phyloP scores from a whole-genome alignment of 495 filamentous ascomycete species.

The Aspergillus coremiiformis region DNA sequence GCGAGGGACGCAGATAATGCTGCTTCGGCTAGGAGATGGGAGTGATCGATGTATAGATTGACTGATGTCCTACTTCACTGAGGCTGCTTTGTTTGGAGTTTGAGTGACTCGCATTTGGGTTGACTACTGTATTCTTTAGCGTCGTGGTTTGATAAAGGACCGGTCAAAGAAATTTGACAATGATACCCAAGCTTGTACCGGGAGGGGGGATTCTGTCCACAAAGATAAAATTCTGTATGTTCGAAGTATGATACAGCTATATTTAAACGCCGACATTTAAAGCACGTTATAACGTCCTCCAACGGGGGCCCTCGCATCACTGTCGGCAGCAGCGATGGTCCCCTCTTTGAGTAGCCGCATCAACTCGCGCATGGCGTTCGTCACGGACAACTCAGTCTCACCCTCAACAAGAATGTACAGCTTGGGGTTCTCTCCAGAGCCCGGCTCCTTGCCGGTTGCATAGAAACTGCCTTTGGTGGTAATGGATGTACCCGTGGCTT shows the following conservation, averaged over 20 bases:
- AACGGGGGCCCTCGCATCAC: constrained; percentile 68
- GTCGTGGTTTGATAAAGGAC: not conserved
- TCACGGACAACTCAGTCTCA: constrained; percentile 88
- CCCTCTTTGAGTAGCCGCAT: constrained; percentile 84
- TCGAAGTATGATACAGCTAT: constrained; percentile 16
- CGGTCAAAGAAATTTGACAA: not conserved
- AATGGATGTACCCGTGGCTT: constrained; percentile 90
- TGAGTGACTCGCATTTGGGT: not conserved
- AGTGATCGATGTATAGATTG: constrained; percentile 29
- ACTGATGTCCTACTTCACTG: too few species aligned
- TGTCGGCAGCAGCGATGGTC: constrained; percentile 83
- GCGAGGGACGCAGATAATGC: constrained; percentile 51
- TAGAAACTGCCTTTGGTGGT: constrained; percentile 96
- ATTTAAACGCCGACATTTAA: constrained; percentile 27
- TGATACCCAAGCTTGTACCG: not conserved
- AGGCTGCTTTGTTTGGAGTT: not conserved
- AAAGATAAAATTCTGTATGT: not conserved
- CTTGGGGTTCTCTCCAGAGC: constrained; percentile 69
- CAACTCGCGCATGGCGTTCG: constrained; percentile 84
- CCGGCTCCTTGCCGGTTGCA: constrained; percentile 68
- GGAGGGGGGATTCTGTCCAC: not conserved
- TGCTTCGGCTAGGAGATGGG: constrained; percentile 42
- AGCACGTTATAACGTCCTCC: constrained; percentile 89
- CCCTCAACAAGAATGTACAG: constrained; percentile 96
- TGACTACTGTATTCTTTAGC: not conserved